A percentile compares a stretch with the other conserved stretches of the same genome.
These are phyloP conservation scores for Kwoniella sp. DNA, from an alignment of 768 basidiomycete genomes.

Conservation along the genomic window DNA sequence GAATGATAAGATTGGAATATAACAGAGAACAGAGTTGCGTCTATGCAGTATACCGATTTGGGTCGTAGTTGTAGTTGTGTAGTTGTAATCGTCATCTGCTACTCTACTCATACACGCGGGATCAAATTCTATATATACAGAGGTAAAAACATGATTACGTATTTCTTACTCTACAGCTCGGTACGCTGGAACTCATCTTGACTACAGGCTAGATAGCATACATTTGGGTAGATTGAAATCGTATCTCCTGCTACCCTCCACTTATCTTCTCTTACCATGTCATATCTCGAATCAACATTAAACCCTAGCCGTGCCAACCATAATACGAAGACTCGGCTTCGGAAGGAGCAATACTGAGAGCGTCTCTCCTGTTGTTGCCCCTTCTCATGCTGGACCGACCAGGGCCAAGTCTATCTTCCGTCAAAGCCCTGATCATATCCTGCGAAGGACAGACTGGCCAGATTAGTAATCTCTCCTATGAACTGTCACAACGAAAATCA, in stretches of 20 bases:
- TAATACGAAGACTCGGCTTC: neutral
- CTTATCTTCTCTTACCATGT: neutral
- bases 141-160: too few species aligned
- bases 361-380: neutral
- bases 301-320: too few species aligned
- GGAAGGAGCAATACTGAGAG: neutral
- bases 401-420: neutral
- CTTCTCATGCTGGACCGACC: neutral
- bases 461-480: neutral
- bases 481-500: neutral
- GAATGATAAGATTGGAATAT: slow-evolving; percentile 3
- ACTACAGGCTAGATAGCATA: too few species aligned
- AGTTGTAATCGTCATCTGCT: neutral
- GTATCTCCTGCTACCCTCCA: too few species aligned
- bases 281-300: slow-evolving; percentile 4
- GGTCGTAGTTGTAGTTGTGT: too few species aligned
- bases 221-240: too few species aligned
- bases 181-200: too few species aligned
- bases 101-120: neutral
- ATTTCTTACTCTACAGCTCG: too few species aligned
- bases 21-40: too few species aligned
- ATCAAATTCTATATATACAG: too few species aligned
- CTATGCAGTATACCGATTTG: neutral
- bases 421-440: neutral
- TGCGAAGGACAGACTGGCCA: neutral